phyloP scores from a whole-genome alignment of 129 eudicot genomes.

The Arctium minus region DNA sequence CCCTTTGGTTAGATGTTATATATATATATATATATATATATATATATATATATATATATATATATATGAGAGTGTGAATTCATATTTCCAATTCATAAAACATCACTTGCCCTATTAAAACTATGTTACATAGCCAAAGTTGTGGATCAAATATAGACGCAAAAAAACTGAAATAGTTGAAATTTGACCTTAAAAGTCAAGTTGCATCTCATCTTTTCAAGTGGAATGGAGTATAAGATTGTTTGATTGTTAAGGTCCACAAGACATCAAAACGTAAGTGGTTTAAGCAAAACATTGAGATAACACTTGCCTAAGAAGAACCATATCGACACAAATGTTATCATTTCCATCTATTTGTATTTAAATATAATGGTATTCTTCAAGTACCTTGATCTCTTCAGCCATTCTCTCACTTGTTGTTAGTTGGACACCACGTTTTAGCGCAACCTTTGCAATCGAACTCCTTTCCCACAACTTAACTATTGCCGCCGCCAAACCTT shows the following conservation, averaged over 20 bases:
- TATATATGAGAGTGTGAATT: too few relatives aligned
- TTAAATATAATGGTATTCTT: constrained; percentile 2
- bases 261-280: background rate
- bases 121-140: too few relatives aligned
- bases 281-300: background rate
- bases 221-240: background rate
- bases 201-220: background rate
- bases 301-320: background rate
- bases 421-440: constrained; percentile 93
- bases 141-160: too few relatives aligned
- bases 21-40: too few relatives aligned
- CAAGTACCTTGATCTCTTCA: constrained; percentile 83
- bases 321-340: background rate
- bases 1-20: too few relatives aligned
- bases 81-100: too few relatives aligned
- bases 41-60: too few relatives aligned
- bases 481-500: constrained; percentile 90
- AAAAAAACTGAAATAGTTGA: background rate
- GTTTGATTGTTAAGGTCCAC: background rate
- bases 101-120: too few relatives aligned
- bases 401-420: constrained; percentile 99
- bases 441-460: constrained; percentile 78
- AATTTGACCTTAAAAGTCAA: background rate
- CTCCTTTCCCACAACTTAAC: constrained; percentile 88
- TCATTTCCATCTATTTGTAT: constrained; percentile 1